Conservation (phyloP, 352 stramenopile genomes). For the Phytophthora pisi region DNA sequence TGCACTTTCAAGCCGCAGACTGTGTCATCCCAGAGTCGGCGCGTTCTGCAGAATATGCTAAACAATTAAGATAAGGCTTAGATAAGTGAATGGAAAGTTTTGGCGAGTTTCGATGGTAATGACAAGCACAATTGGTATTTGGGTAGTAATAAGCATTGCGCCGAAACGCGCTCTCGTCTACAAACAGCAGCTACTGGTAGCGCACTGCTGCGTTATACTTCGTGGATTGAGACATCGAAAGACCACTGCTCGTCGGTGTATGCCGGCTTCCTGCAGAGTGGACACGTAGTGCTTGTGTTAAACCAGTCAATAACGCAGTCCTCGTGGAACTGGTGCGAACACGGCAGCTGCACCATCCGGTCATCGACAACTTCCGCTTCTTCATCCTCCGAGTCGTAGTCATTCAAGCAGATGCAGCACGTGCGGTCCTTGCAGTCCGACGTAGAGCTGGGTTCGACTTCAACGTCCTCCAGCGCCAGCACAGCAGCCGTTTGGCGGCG, state of each 20-base stretch:
- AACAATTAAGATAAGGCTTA: constrained; percentile 27
- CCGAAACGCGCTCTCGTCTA: too few species aligned
- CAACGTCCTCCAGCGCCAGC: constrained; percentile 60
- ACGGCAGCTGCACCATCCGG: constrained; percentile 66
- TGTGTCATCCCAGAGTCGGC: constrained; percentile 57
- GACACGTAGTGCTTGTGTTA: constrained; percentile 70
- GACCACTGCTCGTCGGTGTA: constrained; percentile 43
- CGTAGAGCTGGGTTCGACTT: constrained; percentile 12
- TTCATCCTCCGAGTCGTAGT: constrained; percentile 40
- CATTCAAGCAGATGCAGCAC: constrained; percentile 65
- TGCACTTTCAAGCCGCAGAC: constrained; percentile 69
- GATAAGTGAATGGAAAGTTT: background rate
- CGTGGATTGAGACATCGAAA: constrained; percentile 48
- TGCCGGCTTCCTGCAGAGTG: constrained; percentile 57
- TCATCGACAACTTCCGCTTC: constrained; percentile 22
- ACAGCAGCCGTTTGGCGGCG: constrained; percentile 52
- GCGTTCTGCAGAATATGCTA: constrained; percentile 58
- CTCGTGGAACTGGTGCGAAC: constrained; percentile 75
- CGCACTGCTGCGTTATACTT: constrained; percentile 18
- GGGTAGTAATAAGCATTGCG: background rate
- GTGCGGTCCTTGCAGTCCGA: constrained; percentile 32
- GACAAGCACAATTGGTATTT: background rate
- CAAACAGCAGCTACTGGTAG: too few species aligned
- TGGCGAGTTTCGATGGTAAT: too few species aligned
- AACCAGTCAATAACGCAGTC: constrained; percentile 84